Conservation (phyloP, 2,329 filamentous ascomycete genomes). For the Xylariaceae sp. region DNA sequence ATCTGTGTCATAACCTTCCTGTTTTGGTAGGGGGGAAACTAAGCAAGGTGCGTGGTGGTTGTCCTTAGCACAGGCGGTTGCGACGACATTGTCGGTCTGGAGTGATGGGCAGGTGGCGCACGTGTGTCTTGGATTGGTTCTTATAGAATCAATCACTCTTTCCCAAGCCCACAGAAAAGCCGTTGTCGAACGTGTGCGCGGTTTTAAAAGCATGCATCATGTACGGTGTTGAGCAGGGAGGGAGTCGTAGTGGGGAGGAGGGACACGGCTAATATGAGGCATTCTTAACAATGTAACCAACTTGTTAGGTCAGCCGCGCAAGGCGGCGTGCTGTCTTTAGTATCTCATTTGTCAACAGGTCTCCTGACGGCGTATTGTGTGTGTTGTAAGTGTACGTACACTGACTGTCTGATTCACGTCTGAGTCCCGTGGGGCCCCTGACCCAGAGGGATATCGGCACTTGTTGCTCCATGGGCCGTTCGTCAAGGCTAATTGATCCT, state of each 20-base stretch:
- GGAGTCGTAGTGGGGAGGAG: background rate
- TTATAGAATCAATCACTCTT: background rate
- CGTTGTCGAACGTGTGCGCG: background rate
- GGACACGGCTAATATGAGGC: background rate
- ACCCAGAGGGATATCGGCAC: too few species aligned
- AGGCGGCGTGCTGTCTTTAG: background rate
- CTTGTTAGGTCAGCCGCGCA: background rate
- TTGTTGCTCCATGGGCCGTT: too few species aligned
- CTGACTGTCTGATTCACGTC: too few species aligned
- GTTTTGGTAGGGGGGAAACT: constrained; percentile 6
- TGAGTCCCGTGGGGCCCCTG: too few species aligned
- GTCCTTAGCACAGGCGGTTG: background rate
- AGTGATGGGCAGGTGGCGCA: background rate
- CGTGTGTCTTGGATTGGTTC: background rate
- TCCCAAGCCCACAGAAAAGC: background rate
- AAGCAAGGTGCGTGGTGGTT: background rate
- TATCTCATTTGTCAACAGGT: background rate
- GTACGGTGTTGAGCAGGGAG: background rate
- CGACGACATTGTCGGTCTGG: background rate
- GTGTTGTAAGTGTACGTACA: too few species aligned
- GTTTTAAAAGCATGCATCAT: background rate
- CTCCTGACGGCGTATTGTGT: too few species aligned
- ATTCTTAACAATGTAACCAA: background rate
- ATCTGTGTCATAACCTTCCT: constrained; percentile 15
- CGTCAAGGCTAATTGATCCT: too few species aligned